Evolutionary conservation across 441 rosid species (phyloP), one percentile per base, ranked within the genome.

Genomic region (Erodium trifolium): DNA sequence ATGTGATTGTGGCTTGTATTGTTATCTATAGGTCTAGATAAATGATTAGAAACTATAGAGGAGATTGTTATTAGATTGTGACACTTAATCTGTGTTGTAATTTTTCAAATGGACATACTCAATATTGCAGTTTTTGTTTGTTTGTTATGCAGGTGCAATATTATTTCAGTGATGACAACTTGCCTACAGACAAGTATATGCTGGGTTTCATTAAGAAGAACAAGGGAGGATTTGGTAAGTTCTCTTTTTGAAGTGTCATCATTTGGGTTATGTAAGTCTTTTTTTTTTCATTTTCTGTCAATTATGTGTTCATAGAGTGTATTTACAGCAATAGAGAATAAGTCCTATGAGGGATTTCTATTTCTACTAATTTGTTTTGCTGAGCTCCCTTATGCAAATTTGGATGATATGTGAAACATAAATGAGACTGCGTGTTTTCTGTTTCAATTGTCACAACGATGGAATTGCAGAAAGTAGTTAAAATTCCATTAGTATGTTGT

Each of bases 81-180:
- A 11, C 13, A 9, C 10, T 45, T 13, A 17, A 51, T 5, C 0
- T 51, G 59, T 51, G 1, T 51, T 53, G 53, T 43, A 5, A 8
- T 35, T 43, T 14, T 4, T 5, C 13, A 17, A 34, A 31, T 29
- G 7, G 16, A 8, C 31, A 35, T 5, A 11, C 19, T 35, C 5
- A 51, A 1, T 66, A 19, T 59, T 18, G 19, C 47, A 6, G n/a
- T 37, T 37, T 63, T 10, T 29, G 18, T 47, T 6, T 34, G 3
- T 0, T 66, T 8, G n/a, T 73, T 73, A 72, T 84, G 71, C 74
- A 93, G 99, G 99, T 87, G 75, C 97, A 93, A 68, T 89, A 89
- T 66, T 93, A 93, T 72, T 93, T 93, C 69, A 87, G 99, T 64
- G 96, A 91, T 68, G 97, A 88, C 69, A 93, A 93, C 82, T 79